Percentiles rank a stretch among this genome's conserved stretches.
Conservation (phyloP, 2,329 filamentous ascomycete genomes). For the Arthroderma uncinatum region DNA sequence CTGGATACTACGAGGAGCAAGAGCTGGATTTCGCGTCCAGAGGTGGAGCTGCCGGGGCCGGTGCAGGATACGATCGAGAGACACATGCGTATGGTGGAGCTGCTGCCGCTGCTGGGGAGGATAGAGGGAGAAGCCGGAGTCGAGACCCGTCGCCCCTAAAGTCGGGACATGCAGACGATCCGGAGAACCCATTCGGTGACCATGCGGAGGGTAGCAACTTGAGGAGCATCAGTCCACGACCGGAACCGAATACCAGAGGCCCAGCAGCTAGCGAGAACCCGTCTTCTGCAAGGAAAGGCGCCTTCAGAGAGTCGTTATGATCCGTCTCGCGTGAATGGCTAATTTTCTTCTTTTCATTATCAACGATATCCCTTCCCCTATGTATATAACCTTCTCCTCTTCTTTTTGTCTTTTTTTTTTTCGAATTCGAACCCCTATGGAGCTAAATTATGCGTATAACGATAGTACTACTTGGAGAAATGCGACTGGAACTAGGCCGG, state of each 20-base stretch:
- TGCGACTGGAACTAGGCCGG: neutral
- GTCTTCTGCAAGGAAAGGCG: neutral
- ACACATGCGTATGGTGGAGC: slow-evolving; percentile 21
- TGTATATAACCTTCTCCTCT: neutral
- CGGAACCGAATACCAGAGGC: slow-evolving; percentile 43
- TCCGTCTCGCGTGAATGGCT: neutral
- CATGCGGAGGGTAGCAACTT: slow-evolving; percentile 51
- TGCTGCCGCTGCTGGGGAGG: slow-evolving; percentile 7
- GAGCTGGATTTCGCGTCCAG: slow-evolving; percentile 49
- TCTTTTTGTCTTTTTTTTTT: neutral
- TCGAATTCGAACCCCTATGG: neutral
- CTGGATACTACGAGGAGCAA: slow-evolving; percentile 64
- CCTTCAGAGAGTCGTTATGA: slow-evolving; percentile 3
- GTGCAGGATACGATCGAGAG: slow-evolving; percentile 20
- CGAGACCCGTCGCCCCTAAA: slow-evolving; percentile 35
- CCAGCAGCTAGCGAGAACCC: neutral
- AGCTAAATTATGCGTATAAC: neutral
- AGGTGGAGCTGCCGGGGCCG: slow-evolving; percentile 16
- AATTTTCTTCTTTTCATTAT: neutral
- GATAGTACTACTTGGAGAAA: neutral
- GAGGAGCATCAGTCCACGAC: slow-evolving; percentile 64
- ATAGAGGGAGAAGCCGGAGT: slow-evolving; percentile 34
- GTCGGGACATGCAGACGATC: slow-evolving; percentile 30
- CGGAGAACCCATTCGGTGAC: slow-evolving; percentile 61
- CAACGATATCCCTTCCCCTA: neutral